Evolutionary conservation across 805 yeast species (phyloP), one percentile per base, ranked within the genome.

Genomic region (Candida germanica): DNA sequence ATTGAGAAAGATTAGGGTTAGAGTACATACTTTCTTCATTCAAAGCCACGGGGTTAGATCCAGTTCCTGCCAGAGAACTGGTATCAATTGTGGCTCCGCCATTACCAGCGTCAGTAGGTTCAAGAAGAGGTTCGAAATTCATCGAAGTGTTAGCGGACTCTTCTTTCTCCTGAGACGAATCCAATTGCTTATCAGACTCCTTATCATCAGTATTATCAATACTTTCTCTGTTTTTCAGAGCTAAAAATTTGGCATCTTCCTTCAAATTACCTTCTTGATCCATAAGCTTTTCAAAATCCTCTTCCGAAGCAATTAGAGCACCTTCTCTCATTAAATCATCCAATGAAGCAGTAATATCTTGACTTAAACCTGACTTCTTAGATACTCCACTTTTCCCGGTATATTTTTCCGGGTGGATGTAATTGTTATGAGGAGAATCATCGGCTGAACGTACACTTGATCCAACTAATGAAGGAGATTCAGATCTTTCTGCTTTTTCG

Each of bases 241-340:
- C 36, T n/a, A 32, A 26, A 22, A 32, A 69, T 43, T 65, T 55
- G 16, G 70, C 74, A 31, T 66, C 71, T n/a, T 61, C 63, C 47
- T 70, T 77, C 31, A 78, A 61, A 32, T 70, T 65, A 1, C 84
- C 86, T 31, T 66, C 63, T 9, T 65, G 64, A 47, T 79, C 83
- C 49, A 79, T 56, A 31, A 75, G 63, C 14, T 62, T 56, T 17
- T 70, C 79, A 46, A 79, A 69, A 43, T 69, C 73, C 46, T 70
- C 80, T 36, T 77, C 83, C 3, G 68, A 60, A 1, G 70, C 71
- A 48, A 68, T 53, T 33, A 68, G 57, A 2, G 73, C 73, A 5
- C 73, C 73, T 43, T 68, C 73, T 35, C 49, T 65, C 39, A 68
- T 68, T 50, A 68, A 61, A 33, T 74, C 81, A 43, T 73, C 75